A percentile compares a stretch with the other conserved stretches of the same genome.
phyloP scores from a whole-genome alignment of 2,329 filamentous ascomycete species.

The Colletotrichum higginsianum region DNA sequence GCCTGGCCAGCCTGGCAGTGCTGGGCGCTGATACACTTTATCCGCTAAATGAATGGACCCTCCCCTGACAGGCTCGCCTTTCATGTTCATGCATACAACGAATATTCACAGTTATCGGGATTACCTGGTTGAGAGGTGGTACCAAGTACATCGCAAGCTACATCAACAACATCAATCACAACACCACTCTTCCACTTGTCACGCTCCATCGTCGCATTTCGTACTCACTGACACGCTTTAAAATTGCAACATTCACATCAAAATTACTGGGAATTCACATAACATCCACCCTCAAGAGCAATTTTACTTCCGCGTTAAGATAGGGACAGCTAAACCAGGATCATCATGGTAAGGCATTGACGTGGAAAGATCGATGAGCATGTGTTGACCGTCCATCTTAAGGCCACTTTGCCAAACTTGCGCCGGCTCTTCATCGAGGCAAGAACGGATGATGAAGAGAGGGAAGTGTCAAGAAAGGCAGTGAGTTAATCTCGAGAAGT shows the following conservation, averaged over 20 bases:
- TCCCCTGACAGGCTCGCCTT: conserved; percentile 4
- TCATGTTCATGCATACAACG: conserved; percentile 29
- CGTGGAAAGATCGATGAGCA: not conserved
- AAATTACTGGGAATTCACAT: no score
- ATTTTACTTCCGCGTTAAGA: not conserved
- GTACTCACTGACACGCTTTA: not conserved
- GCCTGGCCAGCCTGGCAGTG: conserved; percentile 37
- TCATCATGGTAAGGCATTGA: conserved; percentile 29
- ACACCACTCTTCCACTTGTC: not conserved
- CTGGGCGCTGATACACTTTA: conserved; percentile 20
- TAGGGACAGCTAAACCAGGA: conserved; percentile 15
- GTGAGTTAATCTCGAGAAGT: conserved; percentile 67
- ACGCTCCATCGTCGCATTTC: not conserved
- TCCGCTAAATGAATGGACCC: conserved; percentile 32
- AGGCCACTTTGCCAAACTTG: conserved; percentile 92
- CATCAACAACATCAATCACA: not conserved
- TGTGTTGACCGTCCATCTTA: conserved; percentile 15
- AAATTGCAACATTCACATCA: not conserved
- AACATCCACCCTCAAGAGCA: no score
- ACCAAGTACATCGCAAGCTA: conserved; percentile 1
- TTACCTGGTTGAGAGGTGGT: not conserved
- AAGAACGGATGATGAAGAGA: conserved; percentile 92
- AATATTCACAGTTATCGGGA: not conserved
- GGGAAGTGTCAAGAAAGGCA: conserved; percentile 92
- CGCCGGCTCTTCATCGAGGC: conserved; percentile 96